Evolutionary conservation across 176 grass and related monocot species (phyloP).

Genomic region (Triticum aestivum): IWGSC_CS_RefSeq_v2.1 NC_057813.1:631199965-631200464

Average conservation of each 20-base stretch:
- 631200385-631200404: slow-evolving; percentile 1
- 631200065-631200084: slow-evolving; percentile 98
- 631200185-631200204: slow-evolving; percentile 14
- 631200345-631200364: background rate
- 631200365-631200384: background rate
- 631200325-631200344: slow-evolving; percentile 2
- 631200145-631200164: slow-evolving; percentile 22
- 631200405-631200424: background rate
- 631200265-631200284: slow-evolving; percentile 14
- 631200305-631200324: background rate
- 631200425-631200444: background rate
- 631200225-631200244: background rate
- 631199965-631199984: slow-evolving; percentile 99
- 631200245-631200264: slow-evolving; percentile 2
- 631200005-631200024: slow-evolving; percentile 98
- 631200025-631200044: slow-evolving; percentile 95
- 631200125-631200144: slow-evolving; percentile 44
- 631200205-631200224: background rate
- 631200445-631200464: background rate
- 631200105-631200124: slow-evolving; percentile 56
- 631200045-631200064: slow-evolving; percentile 98
- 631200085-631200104: slow-evolving; percentile 99
- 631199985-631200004: slow-evolving; percentile 96
- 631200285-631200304: background rate
- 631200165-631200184: slow-evolving; percentile 8